phyloP scores from a whole-genome alignment of 1,139 yeast genomes.

The Arxiozyma bovina region DNA sequence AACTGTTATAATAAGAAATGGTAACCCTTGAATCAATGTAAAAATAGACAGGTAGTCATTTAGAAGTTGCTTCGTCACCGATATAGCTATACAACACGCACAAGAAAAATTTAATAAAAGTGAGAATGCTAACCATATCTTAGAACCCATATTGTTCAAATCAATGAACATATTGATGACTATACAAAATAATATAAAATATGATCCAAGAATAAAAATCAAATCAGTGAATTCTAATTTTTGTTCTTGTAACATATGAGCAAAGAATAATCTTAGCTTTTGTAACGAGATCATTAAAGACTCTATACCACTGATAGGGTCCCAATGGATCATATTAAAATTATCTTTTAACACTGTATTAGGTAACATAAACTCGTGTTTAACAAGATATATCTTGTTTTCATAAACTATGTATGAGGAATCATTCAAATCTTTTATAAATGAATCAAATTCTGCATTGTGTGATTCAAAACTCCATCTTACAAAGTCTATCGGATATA shows the following conservation, averaged over 20 bases:
- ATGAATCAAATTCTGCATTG: neutral
- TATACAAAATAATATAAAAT: slow-evolving; percentile 83
- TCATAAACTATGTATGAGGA: neutral
- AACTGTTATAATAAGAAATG: slow-evolving; percentile 84
- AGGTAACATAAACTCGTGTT: neutral
- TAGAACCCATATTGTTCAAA: slow-evolving; percentile 76
- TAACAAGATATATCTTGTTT: neutral
- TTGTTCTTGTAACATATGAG: neutral
- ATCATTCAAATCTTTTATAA: neutral
- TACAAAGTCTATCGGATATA: slow-evolving; percentile 24
- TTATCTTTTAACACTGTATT: neutral
- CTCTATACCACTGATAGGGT: neutral
- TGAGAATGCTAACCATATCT: slow-evolving; percentile 81
- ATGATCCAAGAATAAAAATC: slow-evolving; percentile 41
- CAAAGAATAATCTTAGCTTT: neutral
- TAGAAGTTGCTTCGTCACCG: slow-evolving; percentile 45
- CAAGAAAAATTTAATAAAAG: slow-evolving; percentile 73
- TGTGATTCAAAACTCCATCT: slow-evolving; percentile 1
- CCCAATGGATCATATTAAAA: neutral
- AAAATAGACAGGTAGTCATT: slow-evolving; percentile 55
- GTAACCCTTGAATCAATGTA: slow-evolving; percentile 83
- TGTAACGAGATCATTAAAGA: neutral
- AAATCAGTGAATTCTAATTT: slow-evolving; percentile 7
- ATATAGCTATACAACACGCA: slow-evolving; percentile 79
- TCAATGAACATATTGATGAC: slow-evolving; percentile 67